phyloP scores from a whole-genome alignment of 805 yeast species.

The Candida odintsovae region DNA sequence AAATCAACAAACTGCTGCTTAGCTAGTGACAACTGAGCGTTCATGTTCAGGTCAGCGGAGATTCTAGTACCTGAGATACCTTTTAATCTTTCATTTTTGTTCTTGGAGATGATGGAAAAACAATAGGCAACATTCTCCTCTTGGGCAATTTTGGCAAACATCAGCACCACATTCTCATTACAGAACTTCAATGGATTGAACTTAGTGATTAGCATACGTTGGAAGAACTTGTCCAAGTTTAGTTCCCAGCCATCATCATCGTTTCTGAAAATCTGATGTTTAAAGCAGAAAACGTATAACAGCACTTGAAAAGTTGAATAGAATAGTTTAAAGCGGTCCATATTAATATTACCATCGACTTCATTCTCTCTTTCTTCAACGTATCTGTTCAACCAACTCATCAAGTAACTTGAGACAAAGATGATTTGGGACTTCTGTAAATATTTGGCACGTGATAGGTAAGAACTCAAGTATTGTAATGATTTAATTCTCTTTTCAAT shows the following conservation, averaged over 20 bases:
- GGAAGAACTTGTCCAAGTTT: slow-evolving; percentile 79
- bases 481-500: slow-evolving; percentile 79
- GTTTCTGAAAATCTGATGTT: slow-evolving; percentile 54
- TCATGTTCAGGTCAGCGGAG: slow-evolving; percentile 22
- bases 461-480: slow-evolving; percentile 87
- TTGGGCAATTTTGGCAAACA: slow-evolving; percentile 90
- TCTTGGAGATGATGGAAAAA: slow-evolving; percentile 86
- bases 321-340: slow-evolving; percentile 86
- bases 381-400: slow-evolving; percentile 79
- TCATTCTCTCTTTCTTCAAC: slow-evolving; percentile 83
- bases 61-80: slow-evolving; percentile 31
- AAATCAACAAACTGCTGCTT: slow-evolving; percentile 82
- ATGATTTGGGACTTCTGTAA: slow-evolving; percentile 67
- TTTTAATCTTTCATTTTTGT: slow-evolving; percentile 47
- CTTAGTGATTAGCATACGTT: slow-evolving; percentile 74
- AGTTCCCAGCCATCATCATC: slow-evolving; percentile 59
- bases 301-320: slow-evolving; percentile 90
- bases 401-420: slow-evolving; percentile 75
- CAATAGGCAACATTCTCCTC: slow-evolving; percentile 88
- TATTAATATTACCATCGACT: slow-evolving; percentile 60
- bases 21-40: slow-evolving; percentile 40
- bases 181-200: slow-evolving; percentile 93
- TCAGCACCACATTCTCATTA: slow-evolving; percentile 87
- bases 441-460: slow-evolving; percentile 78
- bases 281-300: slow-evolving; percentile 86